Evolutionary conservation across 805 yeast genomes (phyloP), one percentile per base, ranked within the genome.

Genomic region (Sugiyamaella floridensis): DNA sequence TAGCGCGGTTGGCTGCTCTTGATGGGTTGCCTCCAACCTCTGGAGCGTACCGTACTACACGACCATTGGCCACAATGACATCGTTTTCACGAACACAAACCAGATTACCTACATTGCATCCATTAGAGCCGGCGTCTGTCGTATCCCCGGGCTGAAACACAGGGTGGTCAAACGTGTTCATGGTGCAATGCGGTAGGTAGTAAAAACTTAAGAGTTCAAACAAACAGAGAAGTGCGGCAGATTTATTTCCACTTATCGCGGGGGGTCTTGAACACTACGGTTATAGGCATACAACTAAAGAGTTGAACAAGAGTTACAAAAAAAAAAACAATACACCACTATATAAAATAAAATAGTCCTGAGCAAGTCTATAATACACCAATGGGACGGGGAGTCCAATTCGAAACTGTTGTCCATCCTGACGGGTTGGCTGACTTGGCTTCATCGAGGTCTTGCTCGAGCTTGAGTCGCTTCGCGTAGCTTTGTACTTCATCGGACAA

Each of bases 11-110:
- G n/a, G n/a, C 37, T 32, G n/a, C n/a, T 14, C 37, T 10, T 32
- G 37, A 32, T 11, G 37, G 37, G 37, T 32, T 32, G 9, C 37
- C 37, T 11, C 37, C 37, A 32, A 32, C 37, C 4, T 32, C 37
- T 10, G 37, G 37, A 11, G 37, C 37, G 9, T 32, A 32, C 37
- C 37, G 37, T 11, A 32, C 37, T 11, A 32, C 37, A 14, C 37
- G 67, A 16, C 65, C 69, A 41, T 59, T 56, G 20, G 76, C 75
- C 41, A 57, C 56, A 53, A 65, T 73, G 18, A 72, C 19, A 43
- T 70, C 71, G 18, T 49, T 56, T 11, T 51, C 58, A n/a, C 54
- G 45, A 28, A 46, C 40, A 28, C 52, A 47, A 15, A 58, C 41
- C n/a, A 34, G 48, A 29, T 54, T 58, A n/a, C 18, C 11, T n/a